These are phyloP conservation scores for Lepidium aucheri DNA, from an alignment of 345 rosid species.

Conservation along the genomic window DNA sequence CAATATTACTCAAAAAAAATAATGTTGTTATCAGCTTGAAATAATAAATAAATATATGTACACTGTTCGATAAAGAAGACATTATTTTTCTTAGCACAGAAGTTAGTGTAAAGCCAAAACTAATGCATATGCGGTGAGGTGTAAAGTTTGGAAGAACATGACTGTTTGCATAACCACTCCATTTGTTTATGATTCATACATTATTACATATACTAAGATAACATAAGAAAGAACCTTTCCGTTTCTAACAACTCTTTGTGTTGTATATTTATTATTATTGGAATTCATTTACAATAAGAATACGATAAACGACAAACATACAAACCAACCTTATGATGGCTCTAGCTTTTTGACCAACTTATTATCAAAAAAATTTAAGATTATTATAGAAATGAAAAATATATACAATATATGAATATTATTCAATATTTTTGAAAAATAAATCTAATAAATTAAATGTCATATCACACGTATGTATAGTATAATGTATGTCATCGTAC, in stretches of 20 bases:
- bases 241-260: background rate
- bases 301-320: background rate
- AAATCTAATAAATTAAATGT: too few relatives aligned
- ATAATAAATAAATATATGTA: background rate
- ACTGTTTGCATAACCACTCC: constrained; percentile 12
- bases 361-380: too few relatives aligned
- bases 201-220: background rate
- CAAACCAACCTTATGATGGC: background rate
- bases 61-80: background rate
- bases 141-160: constrained; percentile 10
- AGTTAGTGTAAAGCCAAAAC: constrained; percentile 1
- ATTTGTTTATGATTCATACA: background rate
- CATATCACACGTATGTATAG: too few relatives aligned
- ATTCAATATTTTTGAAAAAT: too few relatives aligned
- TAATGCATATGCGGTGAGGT: constrained; percentile 11
- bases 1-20: too few relatives aligned
- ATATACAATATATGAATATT: background rate
- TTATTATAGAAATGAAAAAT: too few relatives aligned
- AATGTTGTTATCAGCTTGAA: background rate
- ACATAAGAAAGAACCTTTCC: background rate
- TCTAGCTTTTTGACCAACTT: background rate
- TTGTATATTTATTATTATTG: background rate
- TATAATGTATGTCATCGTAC: background rate
- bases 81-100: background rate
- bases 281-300: background rate